phyloP scores from a whole-genome alignment of 2,329 filamentous ascomycete species.

The Colletotrichum karsti region DNA sequence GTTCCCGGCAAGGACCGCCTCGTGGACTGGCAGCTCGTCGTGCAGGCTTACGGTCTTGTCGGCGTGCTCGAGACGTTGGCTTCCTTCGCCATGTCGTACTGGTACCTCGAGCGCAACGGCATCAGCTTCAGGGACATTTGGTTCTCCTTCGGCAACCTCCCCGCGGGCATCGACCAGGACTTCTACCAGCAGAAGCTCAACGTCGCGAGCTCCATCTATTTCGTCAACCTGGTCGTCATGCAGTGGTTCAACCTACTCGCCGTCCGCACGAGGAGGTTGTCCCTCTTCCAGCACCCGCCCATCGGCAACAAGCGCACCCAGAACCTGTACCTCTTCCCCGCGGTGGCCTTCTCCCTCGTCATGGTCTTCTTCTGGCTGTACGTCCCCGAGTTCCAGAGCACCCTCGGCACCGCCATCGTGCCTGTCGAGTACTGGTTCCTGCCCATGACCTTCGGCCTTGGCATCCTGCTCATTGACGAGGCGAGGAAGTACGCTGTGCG shows the following conservation, averaged over 20 bases:
- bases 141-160: constrained; percentile 71
- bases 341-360: constrained; percentile 73
- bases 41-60: constrained; percentile 77
- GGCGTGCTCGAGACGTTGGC: constrained; percentile 69
- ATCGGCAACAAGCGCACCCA: constrained; percentile 69
- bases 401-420: constrained; percentile 68
- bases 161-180: constrained; percentile 58
- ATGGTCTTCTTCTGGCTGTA: constrained; percentile 79
- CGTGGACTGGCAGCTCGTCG: constrained; percentile 76
- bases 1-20: constrained; percentile 75
- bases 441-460: constrained; percentile 75
- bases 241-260: constrained; percentile 81
- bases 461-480: constrained; percentile 61
- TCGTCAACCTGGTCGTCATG: constrained; percentile 84
- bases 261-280: constrained; percentile 70
- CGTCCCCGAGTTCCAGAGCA: constrained; percentile 68
- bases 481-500: constrained; percentile 58
- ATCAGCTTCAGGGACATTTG: constrained; percentile 72
- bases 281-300: constrained; percentile 78
- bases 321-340: constrained; percentile 75
- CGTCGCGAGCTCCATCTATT: constrained; percentile 78
- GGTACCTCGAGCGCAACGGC: constrained; percentile 70
- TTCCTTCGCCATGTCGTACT: constrained; percentile 73
- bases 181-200: constrained; percentile 66
- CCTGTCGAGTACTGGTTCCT: constrained; percentile 81